Evolutionary conservation across 805 yeast species (phyloP).

Genomic region (Allodekkera sacchari): DNA sequence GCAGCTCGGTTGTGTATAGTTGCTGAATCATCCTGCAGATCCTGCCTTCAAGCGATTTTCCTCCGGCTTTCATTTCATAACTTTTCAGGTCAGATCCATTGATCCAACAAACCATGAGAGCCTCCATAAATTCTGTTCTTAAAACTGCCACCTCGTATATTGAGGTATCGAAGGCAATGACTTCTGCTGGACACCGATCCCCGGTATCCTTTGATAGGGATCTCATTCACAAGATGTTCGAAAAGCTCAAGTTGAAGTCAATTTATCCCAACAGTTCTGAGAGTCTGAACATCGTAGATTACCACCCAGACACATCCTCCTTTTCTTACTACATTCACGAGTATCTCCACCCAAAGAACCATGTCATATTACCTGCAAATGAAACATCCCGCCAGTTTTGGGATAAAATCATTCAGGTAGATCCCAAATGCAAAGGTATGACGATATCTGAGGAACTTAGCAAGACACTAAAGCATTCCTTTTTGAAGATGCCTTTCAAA

Average conservation of each 20-base stretch:
- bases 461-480: constrained; percentile 11
- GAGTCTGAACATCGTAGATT: constrained; percentile 46
- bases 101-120: too few relatives aligned
- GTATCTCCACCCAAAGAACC: constrained; percentile 51
- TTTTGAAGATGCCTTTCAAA: constrained; percentile 24
- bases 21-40: too few relatives aligned
- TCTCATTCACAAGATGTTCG: constrained; percentile 29
- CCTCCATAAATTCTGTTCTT: too few relatives aligned
- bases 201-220: constrained; percentile 10
- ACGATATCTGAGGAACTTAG: constrained; percentile 11
- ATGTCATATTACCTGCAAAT: constrained; percentile 39
- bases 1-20: too few relatives aligned
- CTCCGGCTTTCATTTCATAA: too few relatives aligned
- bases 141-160: too few relatives aligned
- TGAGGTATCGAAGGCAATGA: too few relatives aligned
- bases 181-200: too few relatives aligned
- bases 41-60: too few relatives aligned
- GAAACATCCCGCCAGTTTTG: constrained; percentile 14
- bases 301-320: constrained; percentile 51
- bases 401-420: constrained; percentile 10
- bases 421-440: constrained; percentile 10
- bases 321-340: constrained; percentile 58
- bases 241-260: constrained; percentile 34
- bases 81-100: too few relatives aligned
- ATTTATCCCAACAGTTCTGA: constrained; percentile 26